A percentile compares a stretch with the other conserved stretches of the same genome.
phyloP scores from a whole-genome alignment of 1,284 basidiomycete genomes.

The Puccinia hordei region DNA sequence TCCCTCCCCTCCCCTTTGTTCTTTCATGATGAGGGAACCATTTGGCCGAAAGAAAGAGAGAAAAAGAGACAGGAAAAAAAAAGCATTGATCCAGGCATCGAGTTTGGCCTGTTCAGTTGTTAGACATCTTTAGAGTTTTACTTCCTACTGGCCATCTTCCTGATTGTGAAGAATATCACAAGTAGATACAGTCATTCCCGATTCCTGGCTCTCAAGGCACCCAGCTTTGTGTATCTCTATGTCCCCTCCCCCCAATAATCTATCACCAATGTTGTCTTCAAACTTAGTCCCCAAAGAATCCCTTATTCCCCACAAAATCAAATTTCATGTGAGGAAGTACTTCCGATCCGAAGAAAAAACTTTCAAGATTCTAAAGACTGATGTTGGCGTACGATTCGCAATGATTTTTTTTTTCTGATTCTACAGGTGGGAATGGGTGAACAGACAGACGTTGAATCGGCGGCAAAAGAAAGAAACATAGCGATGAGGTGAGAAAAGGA shows the following conservation, averaged over 20 bases:
- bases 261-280: neutral
- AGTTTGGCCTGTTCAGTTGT: neutral
- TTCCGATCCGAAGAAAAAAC: neutral
- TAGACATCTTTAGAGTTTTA: neutral
- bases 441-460: slow-evolving; percentile 16
- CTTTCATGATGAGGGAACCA: neutral
- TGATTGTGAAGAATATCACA: neutral
- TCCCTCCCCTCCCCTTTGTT: neutral
- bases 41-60: neutral
- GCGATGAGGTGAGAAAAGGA: neutral
- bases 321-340: neutral
- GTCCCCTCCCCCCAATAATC: neutral
- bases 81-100: too few relatives aligned
- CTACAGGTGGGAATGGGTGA: slow-evolving; percentile 7
- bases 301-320: neutral
- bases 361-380: neutral
- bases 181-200: neutral
- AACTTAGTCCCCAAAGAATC: neutral
- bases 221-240: neutral
- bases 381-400: neutral
- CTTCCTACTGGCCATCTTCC: neutral
- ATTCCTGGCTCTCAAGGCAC: neutral
- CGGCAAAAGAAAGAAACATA: neutral
- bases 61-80: too few relatives aligned
- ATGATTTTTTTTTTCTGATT: neutral